Conservation (phyloP, 192 early-diverging fungal genomes). For the Coemansia sp. region DNA sequence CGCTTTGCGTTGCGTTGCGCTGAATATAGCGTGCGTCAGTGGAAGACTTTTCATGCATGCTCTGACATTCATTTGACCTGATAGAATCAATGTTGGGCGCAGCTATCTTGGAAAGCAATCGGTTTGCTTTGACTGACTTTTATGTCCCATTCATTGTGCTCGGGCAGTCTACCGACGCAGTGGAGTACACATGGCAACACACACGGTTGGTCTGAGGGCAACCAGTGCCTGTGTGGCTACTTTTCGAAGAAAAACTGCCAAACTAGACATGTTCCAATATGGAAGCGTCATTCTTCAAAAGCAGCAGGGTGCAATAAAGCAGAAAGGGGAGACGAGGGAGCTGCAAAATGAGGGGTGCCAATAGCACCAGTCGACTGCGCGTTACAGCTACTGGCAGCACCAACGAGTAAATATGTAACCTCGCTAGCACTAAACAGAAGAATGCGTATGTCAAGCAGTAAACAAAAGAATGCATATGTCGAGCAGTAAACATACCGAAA, state of each 20-base stretch:
- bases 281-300: background rate
- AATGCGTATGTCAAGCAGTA: background rate
- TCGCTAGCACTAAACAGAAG: constrained; percentile 2
- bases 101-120: too few relatives aligned
- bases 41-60: constrained; percentile 7
- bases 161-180: background rate
- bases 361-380: background rate
- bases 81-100: too few relatives aligned
- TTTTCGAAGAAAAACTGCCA: background rate
- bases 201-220: background rate
- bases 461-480: background rate
- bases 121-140: too few relatives aligned
- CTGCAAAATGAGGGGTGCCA: background rate
- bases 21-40: constrained; percentile 4
- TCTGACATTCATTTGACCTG: too few relatives aligned
- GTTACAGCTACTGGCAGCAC: background rate
- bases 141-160: background rate
- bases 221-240: background rate
- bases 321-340: background rate
- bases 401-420: background rate
- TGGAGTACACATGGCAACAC: background rate
- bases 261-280: background rate
- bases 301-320: background rate
- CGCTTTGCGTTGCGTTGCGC: background rate
- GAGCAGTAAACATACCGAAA: constrained; percentile 38